Evolutionary conservation across 495 filamentous ascomycete species (phyloP).

Genomic region (Aspergillus bridgeri): DNA sequence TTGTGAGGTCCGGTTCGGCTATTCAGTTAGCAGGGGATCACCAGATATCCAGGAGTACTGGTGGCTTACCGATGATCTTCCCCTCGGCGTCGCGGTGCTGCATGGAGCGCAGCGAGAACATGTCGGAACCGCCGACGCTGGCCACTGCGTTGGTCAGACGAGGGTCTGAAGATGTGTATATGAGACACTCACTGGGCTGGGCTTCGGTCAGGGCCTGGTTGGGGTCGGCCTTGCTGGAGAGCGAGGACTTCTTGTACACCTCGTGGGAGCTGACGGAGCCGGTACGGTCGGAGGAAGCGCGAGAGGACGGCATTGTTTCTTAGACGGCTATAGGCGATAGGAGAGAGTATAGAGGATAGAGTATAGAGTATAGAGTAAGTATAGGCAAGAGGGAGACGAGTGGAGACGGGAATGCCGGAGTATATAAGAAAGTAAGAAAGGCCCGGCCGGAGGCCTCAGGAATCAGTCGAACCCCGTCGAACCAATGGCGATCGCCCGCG

Average conservation of each 20-base stretch:
- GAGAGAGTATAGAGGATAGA: not conserved
- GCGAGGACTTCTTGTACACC: slow-evolving; percentile 53
- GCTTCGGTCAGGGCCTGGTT: slow-evolving; percentile 77
- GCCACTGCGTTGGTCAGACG: slow-evolving; percentile 11
- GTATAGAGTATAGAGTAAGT: too few relatives aligned
- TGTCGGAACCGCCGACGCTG: slow-evolving; percentile 19
- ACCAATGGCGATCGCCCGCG: slow-evolving; percentile 14
- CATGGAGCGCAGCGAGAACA: slow-evolving; percentile 60
- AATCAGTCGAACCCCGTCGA: too few relatives aligned
- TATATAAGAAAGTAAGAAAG: slow-evolving; percentile 13
- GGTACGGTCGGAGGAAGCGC: slow-evolving; percentile 26
- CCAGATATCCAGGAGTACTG: slow-evolving; percentile 27
- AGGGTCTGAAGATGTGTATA: not conserved
- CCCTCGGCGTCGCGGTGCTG: slow-evolving; percentile 79
- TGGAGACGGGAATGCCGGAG: not conserved
- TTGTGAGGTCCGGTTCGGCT: slow-evolving; percentile 42
- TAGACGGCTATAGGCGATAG: too few relatives aligned
- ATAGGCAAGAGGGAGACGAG: too few relatives aligned
- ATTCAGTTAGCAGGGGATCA: slow-evolving; percentile 19
- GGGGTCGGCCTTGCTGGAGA: slow-evolving; percentile 79
- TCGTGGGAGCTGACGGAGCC: slow-evolving; percentile 27
- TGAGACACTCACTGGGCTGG: slow-evolving; percentile 69
- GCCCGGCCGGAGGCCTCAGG: too few relatives aligned
- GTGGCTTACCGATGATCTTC: slow-evolving; percentile 70
- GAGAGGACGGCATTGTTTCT: slow-evolving; percentile 26